These are phyloP conservation scores for Moesziomyces sp. DNA, from an alignment of 1,284 basidiomycete genomes.

Conservation along the genomic window DNA sequence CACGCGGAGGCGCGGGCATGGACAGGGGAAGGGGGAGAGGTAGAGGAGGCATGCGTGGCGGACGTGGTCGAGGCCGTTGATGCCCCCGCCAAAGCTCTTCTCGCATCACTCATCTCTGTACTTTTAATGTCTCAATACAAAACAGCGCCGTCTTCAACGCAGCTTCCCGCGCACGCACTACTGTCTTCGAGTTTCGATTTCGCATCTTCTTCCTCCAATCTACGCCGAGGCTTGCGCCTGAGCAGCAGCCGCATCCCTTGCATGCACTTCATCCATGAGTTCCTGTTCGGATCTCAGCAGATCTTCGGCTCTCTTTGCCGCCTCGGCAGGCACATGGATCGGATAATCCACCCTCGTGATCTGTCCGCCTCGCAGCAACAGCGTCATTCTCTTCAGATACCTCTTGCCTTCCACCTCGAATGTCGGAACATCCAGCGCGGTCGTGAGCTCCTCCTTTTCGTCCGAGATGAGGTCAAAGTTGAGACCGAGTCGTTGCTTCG, in stretches of 20 bases:
- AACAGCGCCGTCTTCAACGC: too few species aligned
- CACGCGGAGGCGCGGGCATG: constrained; percentile 40
- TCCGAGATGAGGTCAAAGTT: constrained; percentile 48
- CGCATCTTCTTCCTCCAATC: not conserved
- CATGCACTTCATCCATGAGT: constrained; percentile 41
- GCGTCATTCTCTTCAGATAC: constrained; percentile 44
- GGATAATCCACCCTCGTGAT: constrained; percentile 58
- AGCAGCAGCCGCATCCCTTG: constrained; percentile 35
- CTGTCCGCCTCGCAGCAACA: constrained; percentile 59
- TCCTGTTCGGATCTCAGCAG: constrained; percentile 48
- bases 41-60: constrained; percentile 42
- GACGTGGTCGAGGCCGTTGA: constrained; percentile 23
- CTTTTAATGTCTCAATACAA: constrained; percentile 5
- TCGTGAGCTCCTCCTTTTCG: constrained; percentile 12
- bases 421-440: constrained; percentile 49
- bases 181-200: not conserved
- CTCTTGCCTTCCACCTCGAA: constrained; percentile 29
- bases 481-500: constrained; percentile 22
- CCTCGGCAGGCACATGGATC: constrained; percentile 34
- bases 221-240: constrained; percentile 1
- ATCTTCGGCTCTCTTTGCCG: constrained; percentile 39
- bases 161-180: not conserved
- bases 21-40: constrained; percentile 56
- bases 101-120: not conserved
- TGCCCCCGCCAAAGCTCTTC: too few species aligned